Evolutionary conservation across 176 grass and related monocot genomes (phyloP), one percentile per base, ranked within the genome.

Genomic region (Tillandsia fasciculata): DNA sequence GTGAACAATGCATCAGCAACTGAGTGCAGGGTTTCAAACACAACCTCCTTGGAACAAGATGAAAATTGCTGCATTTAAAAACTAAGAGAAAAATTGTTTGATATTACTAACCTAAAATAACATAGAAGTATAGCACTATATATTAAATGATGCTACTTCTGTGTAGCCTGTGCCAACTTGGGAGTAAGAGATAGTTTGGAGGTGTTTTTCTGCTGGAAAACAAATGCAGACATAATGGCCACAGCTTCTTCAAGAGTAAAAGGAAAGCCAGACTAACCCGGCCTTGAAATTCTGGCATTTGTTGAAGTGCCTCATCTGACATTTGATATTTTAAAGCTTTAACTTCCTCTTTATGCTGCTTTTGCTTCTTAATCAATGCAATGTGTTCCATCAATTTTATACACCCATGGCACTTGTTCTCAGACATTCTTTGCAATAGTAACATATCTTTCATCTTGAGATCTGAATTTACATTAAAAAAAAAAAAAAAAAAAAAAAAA

Each of bases 241-340:
- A 97, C 89, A 15, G 83, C 86, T 89, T 97, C 93, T 87, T 97
- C 93, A n/a, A 26, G 18, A 66, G 51, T 42, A 77, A 49, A 27
- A 61, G 50, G 74, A 49, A 27, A 61, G 50, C 3, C 56, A 53
- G 27, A 84, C 82, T 88, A 91, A 96, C 88, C 65, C 93, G 85
- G 83, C 93, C 93, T 85, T 96, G 89, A 88, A 96, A 96, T 72
- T 96, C 88, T 3, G 93, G 93, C 93, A 92, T 96, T 64, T 96
- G 93, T 70, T 96, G 88, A 78, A 96, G 93, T 26, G 93, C 83
- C 61, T 96, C 93, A 72, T 96, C 93, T 63, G 93, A 92, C 88
- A 96, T 92, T 80, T 89, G 81, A 69, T 71, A 96, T 70, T 92
- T 83, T 85, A 96, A 83, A 68, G 80, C 76, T 68, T 81, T 89